Evolutionary conservation across 2,329 filamentous ascomycete genomes (phyloP), one percentile per base, ranked within the genome.

Genomic region (Sporothrix pallida): DNA sequence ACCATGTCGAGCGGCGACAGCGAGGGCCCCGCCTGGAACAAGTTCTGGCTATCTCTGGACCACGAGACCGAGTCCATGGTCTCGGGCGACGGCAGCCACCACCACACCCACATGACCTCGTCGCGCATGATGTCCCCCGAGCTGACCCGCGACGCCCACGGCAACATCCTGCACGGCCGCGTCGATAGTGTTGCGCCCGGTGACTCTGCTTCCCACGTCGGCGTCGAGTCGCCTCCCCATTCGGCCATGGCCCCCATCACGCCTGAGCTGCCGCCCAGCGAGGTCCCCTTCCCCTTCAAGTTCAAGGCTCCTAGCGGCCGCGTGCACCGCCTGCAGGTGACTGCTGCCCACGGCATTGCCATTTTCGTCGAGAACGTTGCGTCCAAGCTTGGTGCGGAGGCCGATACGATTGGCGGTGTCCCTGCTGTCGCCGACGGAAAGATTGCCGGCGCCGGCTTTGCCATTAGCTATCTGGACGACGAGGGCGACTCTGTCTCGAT

Each of bases 11-110:
- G 91, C 71, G 89, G 89, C 58, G 95, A 97, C 80, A 94, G 90
- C 78, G 96, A 99, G 83, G 96, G 96, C 0, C 96, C 96, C 5
- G 96, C 96, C 7, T 99, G 96, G 96, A 98, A 98, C 86, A 99
- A 98, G 83, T 99, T 99, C 85, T 99, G 96, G 96, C 87, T 98
- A 77, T 98, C 96, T 0, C 91, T 99, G 78, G 89, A 98, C 82
- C 90, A 97, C 78, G 95, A 97, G 81, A 95, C 95, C 15, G 96
- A 98, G 83, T 99, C 96, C 1, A 92, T 97, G 87, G 91, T 98
- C 82, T 99, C 96, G 74, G 96, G 95, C 75, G 94, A 97, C 73
- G 93, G 92, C 68, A 93, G 92, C 79, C 91, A 91, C 79, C 91
- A 93, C 78, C 87, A 90, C 78, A 86, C 90, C 77, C 87, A 90